A percentile compares a stretch with the other conserved stretches of the same genome.
These are phyloP conservation scores for Pleoardoris graminearum DNA, from an alignment of 2,329 filamentous ascomycete species.

Conservation along the genomic window DNA sequence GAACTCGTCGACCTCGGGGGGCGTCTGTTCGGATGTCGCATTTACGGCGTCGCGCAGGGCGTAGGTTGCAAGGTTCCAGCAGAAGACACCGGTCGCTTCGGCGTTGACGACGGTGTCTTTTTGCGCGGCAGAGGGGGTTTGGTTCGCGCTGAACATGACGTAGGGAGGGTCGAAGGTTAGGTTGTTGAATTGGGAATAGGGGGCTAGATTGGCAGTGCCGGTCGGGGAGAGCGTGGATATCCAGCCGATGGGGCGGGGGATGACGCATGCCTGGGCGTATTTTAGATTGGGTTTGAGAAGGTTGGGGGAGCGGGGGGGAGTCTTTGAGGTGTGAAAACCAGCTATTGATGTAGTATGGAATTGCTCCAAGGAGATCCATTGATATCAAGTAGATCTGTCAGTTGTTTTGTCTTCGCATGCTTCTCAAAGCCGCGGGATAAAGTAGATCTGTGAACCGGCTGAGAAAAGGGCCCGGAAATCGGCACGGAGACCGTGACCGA, in stretches of 20 bases:
- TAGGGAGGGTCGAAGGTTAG: slow-evolving; percentile 66
- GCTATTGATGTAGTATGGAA: too few relatives aligned
- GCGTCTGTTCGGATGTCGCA: slow-evolving; percentile 56
- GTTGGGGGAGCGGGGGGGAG: background rate
- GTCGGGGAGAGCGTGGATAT: slow-evolving; percentile 58
- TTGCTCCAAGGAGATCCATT: too few relatives aligned
- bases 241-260: slow-evolving; percentile 66
- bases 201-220: slow-evolving; percentile 60
- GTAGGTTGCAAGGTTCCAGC: slow-evolving; percentile 64
- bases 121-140: slow-evolving; percentile 50
- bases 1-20: slow-evolving; percentile 56
- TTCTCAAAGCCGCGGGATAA: too few relatives aligned
- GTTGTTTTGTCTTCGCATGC: too few relatives aligned
- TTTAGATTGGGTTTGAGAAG: background rate
- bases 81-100: slow-evolving; percentile 60
- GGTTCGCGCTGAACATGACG: slow-evolving; percentile 65
- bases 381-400: too few relatives aligned
- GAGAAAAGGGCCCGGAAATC: too few relatives aligned
- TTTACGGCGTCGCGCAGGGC: slow-evolving; percentile 61
- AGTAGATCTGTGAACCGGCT: too few relatives aligned
- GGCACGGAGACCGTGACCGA: too few relatives aligned
- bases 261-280: slow-evolving; percentile 55
- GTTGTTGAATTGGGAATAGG: slow-evolving; percentile 66
- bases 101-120: slow-evolving; percentile 64
- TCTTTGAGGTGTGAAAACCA: background rate